Base-by-base conservation (phyloP, 139 green algal species). In the Coelastrella sp. region DNA sequence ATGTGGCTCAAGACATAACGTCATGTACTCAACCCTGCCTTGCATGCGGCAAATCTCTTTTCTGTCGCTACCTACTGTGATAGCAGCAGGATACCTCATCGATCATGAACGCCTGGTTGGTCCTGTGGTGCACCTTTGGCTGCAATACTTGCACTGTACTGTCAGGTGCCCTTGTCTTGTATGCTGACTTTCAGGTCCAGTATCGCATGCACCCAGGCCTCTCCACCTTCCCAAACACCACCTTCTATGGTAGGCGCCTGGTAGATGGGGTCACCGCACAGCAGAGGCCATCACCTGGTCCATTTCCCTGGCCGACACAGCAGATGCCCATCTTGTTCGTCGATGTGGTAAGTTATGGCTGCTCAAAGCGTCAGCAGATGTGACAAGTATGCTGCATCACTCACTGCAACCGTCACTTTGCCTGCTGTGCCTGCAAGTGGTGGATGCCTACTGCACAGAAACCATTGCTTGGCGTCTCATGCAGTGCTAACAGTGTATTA, bases 191-290 rank as follows among this genome's bases (percentile, higher is more conserved):
- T 8, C 35, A 88, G 83, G 94, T 98, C 24, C 96, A 98, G 89
- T 99, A 99, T 88, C 94, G 97, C 87, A 99, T 99, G 97, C 97
- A 99, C 91, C 97, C 97, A 10, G 92, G 87, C 22, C 89, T 99
- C 66, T 97, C 93, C 14, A 92, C 75, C 10, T 90, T 90, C 75
- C 87, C 87, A 24, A 90, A 90, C 58, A 5, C 14, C 5, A 24
- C 75, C 6, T 90, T 90, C 75, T 94, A 94, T 61, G 88, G 49
- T 8, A 85, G 89, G 27, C 74, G 80, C 7, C 88, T 94, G 59
- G 8, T 90, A 70, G 92, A 94, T 56, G 92, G 92, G 12, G 90
- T 94, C 27, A 65, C 14, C 4, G 25, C 88, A 8, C 25, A 7
- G 20, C 22, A 91, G 49, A 73, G 92, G 11, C 88, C 90, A 20